Base-by-base conservation (phyloP, 805 yeast genomes). In the Metschnikowia reukaufii region DNA sequence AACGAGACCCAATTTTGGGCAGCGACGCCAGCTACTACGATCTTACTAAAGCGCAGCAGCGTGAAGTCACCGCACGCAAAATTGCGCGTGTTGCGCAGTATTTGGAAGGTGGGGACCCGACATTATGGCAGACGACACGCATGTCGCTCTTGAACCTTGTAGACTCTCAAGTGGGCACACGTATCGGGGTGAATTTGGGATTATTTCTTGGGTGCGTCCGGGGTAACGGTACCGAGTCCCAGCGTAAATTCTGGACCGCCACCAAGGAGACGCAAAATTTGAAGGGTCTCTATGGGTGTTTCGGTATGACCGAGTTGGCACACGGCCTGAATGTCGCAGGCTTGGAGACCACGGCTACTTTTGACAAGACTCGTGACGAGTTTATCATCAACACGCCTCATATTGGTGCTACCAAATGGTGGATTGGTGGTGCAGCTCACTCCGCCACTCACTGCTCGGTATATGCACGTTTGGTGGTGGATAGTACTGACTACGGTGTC, bases 391-490 rank as follows among this genome's bases (percentile, higher is more conserved):
- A 57, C 50, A 57, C 60, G 33, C 60, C 60, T 1, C 60, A 57
- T 50, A 54, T 57, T 17, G 60, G 60, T 4, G 60, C 60, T 38
- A 57, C 60, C 44, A 57, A 57, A 48, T 57, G 60, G 60, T 57
- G 60, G 60, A 57, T 57, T 17, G 60, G 60, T 6, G 60, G 60
- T 32, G 60, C 60, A 5, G 60, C 60, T 1, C 60, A 57, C 42
- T 51, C 57, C n/a, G 54, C 60, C 27, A 50, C 60, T 5, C 60
- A 57, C 48, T 48, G 55, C 29, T 36, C 53, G 6, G 58, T 54
- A 6, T 57, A 57, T 39, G 60, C 60, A 20, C 43, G 60, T 9
- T 44, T 57, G 42, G 47, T 54, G 37, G 60, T 57, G 9, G 52
- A 54, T 31, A 56, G 58, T 45, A 39, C 55, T 41, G 60, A 57